Base-by-base conservation (phyloP, 2,329 filamentous ascomycete genomes). In the Colletotrichum ledebouriae region DNA sequence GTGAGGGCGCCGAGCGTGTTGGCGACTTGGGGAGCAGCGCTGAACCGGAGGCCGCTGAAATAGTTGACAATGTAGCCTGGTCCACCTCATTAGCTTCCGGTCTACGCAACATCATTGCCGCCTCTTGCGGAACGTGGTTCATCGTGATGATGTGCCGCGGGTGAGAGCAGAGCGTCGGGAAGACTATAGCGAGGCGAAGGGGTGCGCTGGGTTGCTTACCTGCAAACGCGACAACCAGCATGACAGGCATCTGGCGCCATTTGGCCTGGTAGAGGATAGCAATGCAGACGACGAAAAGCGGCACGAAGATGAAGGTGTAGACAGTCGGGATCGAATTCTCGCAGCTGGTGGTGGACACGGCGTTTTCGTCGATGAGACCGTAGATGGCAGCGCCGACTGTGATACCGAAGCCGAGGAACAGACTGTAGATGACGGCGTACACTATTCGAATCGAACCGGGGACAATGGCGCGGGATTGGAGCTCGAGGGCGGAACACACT, bases 231-330 rank as follows among this genome's bases (percentile, higher is more conserved):
- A 96, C 93, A 53, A 90, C 44, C 2, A 93, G 80, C 92, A 95
- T 95, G 59, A 92, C 84, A 0, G 93, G 93, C 72, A 91, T 88
- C 76, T 96, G 93, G 72, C 89, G 92, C 87, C 89, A 94, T 77
- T 93, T 94, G 44, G 91, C 92, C 73, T 94, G 92, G 76, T 94
- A 94, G 76, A 94, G 89, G 64, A 94, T 82, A 55, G 90, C 89
- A 44, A 95, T 85, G 73, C 90, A 93, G 33, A 93, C 75, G 9
- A 92, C 89, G 77, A 94, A 97, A 6, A 86, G 77, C 0, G 91
- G 87, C 0, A 95, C 93, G 74, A 94, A 94, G 34, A 90, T 81
- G 79, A 94, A 94, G 65, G 85, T 86, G 56, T 79, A 77, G 65
- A 79, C 75, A 2, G 76, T 72, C 15, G 79, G 71, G 71, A 90